Base-by-base conservation (phyloP, 1,139 yeast genomes). In the Wickerhamomyces sp. region DNA sequence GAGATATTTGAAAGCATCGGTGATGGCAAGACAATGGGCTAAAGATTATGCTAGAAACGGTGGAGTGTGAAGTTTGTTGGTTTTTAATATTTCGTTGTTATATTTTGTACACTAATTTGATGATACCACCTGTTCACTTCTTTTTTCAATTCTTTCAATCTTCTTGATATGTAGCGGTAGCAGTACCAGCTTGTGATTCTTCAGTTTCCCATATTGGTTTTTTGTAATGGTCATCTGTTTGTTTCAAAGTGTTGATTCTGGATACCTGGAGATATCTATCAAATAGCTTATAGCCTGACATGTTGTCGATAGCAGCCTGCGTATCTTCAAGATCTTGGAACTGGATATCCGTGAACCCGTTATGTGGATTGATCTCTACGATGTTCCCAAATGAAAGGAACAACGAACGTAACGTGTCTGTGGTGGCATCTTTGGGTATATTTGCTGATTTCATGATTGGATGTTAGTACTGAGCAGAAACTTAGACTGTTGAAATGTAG, bases 1-100 rank as follows among this genome's bases (percentile, higher is more conserved):
- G 55, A 79, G 85, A 55, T 88, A 83, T 55, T 78, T 89, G 82
- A 86, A 86, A 59, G 97, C 95, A 24, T 81, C 94, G 39, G 72
- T 86, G 22, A 69, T 85, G 42, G 85, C 95, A 45, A 76, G 95
- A 51, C 84, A 82, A 55, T 89, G 96, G 96, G 96, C 94, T 35
- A 81, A 83, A 59, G 71, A 25, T 16, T 12, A 25, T 8, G 27
- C 16, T 4, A 25, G 27, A 25, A 25, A 24, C 31, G 33, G 32
- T 32, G 38, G 23, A 33, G 38, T 15, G 11, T 14, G 11, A 23
- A 19, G 21, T 8, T 19, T 8, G 21, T 8, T 19, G 7, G 21
- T 19, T 7, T 19, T 10, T 19, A 8, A 19, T 19, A 8, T 19
- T 7, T 19, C 21, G 21, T 19, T 19, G 21, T 19, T 19, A 10